Evolutionary conservation across 768 basidiomycete species (phyloP).

Genomic region (Ephemerocybe angulata): DNA sequence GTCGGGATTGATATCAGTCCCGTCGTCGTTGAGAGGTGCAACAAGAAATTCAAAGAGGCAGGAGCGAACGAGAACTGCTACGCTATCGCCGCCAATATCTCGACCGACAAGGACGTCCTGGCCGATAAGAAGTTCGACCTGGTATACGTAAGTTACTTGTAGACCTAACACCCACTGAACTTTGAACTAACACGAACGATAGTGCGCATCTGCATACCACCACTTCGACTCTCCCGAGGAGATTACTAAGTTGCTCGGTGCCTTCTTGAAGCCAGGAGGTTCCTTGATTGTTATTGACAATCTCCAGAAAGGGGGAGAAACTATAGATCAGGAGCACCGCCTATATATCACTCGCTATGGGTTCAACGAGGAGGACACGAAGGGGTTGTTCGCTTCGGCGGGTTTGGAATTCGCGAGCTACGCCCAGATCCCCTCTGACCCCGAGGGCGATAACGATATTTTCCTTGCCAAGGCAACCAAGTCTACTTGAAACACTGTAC

Average conservation of each 20-base stretch:
- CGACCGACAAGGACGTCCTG: constrained; percentile 41
- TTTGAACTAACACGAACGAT: neutral
- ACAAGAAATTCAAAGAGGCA: constrained; percentile 34
- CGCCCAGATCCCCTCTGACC: neutral
- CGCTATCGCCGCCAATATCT: constrained; percentile 51
- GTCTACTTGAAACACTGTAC: neutral
- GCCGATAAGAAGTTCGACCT: constrained; percentile 56
- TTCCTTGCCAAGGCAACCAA: neutral
- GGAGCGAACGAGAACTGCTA: constrained; percentile 33
- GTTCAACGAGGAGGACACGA: constrained; percentile 26
- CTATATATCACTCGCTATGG: constrained; percentile 1
- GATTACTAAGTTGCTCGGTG: constrained; percentile 50
- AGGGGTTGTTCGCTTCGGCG: constrained; percentile 49
- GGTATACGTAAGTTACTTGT: constrained; percentile 44
- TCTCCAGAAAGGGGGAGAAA: constrained; percentile 13
- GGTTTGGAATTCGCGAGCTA: neutral
- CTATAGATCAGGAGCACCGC: neutral
- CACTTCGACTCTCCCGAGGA: constrained; percentile 52
- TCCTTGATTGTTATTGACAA: constrained; percentile 56
- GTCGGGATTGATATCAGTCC: constrained; percentile 71
- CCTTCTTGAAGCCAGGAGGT: constrained; percentile 61
- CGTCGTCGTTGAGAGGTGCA: constrained; percentile 59
- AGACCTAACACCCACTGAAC: neutral
- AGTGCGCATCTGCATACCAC: constrained; percentile 67
- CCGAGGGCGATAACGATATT: neutral